Conservation (phyloP, 1,284 basidiomycete species). For the Microbotryum silenes-acaulis region DNA sequence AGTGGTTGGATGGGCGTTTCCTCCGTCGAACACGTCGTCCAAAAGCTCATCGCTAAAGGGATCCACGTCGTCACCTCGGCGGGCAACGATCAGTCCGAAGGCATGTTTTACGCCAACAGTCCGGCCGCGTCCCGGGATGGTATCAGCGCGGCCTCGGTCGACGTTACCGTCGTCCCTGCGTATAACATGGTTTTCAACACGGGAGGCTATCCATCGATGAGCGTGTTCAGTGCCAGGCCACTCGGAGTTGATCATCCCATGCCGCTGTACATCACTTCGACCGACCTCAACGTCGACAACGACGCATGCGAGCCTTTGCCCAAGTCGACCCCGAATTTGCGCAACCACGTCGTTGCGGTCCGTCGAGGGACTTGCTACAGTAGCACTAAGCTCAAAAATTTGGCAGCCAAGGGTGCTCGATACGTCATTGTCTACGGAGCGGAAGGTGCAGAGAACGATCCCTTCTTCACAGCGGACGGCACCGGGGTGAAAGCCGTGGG, state of each 20-base stretch:
- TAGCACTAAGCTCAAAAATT: slow-evolving; percentile 16
- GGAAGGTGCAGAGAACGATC: too few relatives aligned
- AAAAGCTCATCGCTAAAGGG: slow-evolving; percentile 9
- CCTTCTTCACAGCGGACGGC: too few relatives aligned
- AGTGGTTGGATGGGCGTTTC: slow-evolving; percentile 16
- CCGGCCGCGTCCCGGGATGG: slow-evolving; percentile 5
- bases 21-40: slow-evolving; percentile 12
- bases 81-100: slow-evolving; percentile 26
- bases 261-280: slow-evolving; percentile 37
- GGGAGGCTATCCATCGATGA: slow-evolving; percentile 36
- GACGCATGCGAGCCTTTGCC: slow-evolving; percentile 54
- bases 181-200: slow-evolving; percentile 32
- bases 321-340: slow-evolving; percentile 50
- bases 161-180: slow-evolving; percentile 4
- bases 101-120: slow-evolving; percentile 19
- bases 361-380: slow-evolving; percentile 47
- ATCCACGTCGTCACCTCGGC: slow-evolving; percentile 13
- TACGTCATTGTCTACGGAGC: neutral
- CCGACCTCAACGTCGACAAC: slow-evolving; percentile 39
- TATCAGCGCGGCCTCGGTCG: slow-evolving; percentile 10
- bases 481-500: too few relatives aligned
- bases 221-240: slow-evolving; percentile 27
- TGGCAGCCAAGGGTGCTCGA: neutral
- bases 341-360: slow-evolving; percentile 47
- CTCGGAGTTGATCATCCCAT: slow-evolving; percentile 31